Evolutionary conservation across 1,139 yeast genomes (phyloP), one percentile per base, ranked within the genome.

Genomic region (Nakaseomyces delphensis): DNA sequence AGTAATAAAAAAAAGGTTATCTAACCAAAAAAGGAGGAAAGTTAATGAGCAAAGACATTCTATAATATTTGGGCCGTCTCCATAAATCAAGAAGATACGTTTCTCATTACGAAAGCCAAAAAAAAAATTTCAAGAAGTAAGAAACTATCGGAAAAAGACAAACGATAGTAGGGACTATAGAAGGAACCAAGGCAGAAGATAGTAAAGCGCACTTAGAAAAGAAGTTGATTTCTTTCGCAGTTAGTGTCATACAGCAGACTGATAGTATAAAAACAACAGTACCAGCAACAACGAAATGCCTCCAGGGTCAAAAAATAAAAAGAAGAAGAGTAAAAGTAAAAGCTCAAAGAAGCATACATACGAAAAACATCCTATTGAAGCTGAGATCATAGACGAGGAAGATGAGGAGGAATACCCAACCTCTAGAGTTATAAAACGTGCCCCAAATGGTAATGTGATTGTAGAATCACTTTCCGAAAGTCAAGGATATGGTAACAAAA

Each of bases 401-500:
- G 71, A 73, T 13, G 37, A 33, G 27, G 73, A 71, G 13, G 85
- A 79, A 13, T 83, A 83, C 57, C 93, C 93, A 1, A 70, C 76
- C 4, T 79, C 86, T 2, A 60, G 93, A 46, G 79, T 83, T 2
- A 78, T 83, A 49, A 81, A 79, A 55, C 82, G 79, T 57, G 82
- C 77, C 1, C 73, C 83, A 3, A 79, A 81, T 57, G 93, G 91
- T 3, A 83, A 80, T 53, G 83, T 83, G 21, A 71, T 82, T 48
- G 83, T 83, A 2, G 68, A 68, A 47, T 62, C 70, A 29, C 55
- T 65, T 30, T 24, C 39, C 3, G 40, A 38, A 15, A 19, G 10
- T 18, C n/a, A n/a, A n/a, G 16, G 25, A 7, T 16, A 42, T 16
- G 41, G 42, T 16, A 40, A 38, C 30, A 40, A 39, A 13, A 30